phyloP scores from a whole-genome alignment of 2,329 filamentous ascomycete species.

The Diaporthe sp. region DNA sequence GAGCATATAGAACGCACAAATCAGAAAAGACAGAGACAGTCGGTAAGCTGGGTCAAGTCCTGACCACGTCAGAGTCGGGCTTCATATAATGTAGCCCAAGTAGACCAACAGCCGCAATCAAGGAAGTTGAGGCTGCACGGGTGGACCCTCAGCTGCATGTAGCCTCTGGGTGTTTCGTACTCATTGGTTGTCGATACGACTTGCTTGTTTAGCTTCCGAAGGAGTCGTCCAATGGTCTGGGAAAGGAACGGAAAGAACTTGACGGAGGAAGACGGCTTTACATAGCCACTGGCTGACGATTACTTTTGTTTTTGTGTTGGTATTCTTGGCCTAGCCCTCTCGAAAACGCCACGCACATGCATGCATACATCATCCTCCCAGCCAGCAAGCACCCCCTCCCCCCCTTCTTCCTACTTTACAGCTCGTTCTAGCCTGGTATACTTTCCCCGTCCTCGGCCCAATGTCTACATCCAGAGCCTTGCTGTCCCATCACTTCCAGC shows the following conservation, averaged over 20 bases:
- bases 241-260: background rate
- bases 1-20: background rate
- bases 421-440: background rate
- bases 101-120: conserved; percentile 15
- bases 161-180: background rate
- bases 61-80: conserved; percentile 9
- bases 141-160: conserved; percentile 17
- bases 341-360: conserved; percentile 39
- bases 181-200: conserved; percentile 27
- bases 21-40: background rate
- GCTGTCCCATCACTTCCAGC: conserved; percentile 95
- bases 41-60: background rate
- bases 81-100: conserved; percentile 4
- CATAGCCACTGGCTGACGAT: conserved; percentile 23
- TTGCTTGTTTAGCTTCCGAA: conserved; percentile 15
- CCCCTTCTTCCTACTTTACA: background rate
- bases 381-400: background rate
- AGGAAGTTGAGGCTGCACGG: conserved; percentile 1
- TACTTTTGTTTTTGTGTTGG: conserved; percentile 32
- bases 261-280: background rate
- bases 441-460: background rate
- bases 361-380: conserved; percentile 27
- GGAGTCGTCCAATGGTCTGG: conserved; percentile 22
- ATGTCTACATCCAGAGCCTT: conserved; percentile 82
- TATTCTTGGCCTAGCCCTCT: conserved; percentile 41